Evolutionary conservation across 2,329 filamentous ascomycete genomes (phyloP).

Genomic region (Monosporascus sp.): DNA sequence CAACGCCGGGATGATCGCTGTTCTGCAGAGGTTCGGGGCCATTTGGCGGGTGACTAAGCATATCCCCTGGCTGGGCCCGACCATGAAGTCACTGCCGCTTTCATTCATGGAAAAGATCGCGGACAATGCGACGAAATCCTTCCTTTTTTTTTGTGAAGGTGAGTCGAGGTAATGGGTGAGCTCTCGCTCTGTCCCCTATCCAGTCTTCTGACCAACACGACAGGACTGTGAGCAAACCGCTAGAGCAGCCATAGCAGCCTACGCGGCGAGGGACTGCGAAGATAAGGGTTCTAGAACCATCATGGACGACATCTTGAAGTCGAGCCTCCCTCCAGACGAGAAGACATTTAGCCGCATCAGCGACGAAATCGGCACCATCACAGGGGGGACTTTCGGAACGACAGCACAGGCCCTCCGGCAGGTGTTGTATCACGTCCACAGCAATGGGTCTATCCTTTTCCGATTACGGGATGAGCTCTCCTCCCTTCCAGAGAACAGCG

Average conservation of each 20-base stretch:
- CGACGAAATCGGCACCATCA: not conserved
- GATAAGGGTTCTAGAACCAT: too few species aligned
- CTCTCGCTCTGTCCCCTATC: not conserved
- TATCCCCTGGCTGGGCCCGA: slow-evolving; percentile 2
- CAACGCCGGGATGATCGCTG: slow-evolving; percentile 2
- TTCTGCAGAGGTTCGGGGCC: not conserved
- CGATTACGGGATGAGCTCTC: not conserved
- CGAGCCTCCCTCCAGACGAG: not conserved
- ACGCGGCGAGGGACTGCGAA: too few species aligned
- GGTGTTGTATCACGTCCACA: not conserved
- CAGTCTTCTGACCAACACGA: not conserved
- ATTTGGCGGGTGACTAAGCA: slow-evolving; percentile 3
- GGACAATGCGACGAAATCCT: not conserved
- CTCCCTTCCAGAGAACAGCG: not conserved
- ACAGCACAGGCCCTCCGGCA: not conserved
- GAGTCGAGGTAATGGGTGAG: not conserved
- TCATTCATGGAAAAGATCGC: not conserved
- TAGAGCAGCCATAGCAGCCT: too few species aligned
- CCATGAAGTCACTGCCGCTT: not conserved
- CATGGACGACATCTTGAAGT: not conserved
- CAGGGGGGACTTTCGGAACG: not conserved
- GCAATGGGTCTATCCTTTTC: not conserved
- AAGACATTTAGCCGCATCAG: not conserved
- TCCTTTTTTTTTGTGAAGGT: not conserved
- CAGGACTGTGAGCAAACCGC: too few species aligned